Percentiles rank a stretch among this genome's conserved stretches.
phyloP scores from a whole-genome alignment of 306 rosid genomes.

The Acacia crassicarpa region DNA sequence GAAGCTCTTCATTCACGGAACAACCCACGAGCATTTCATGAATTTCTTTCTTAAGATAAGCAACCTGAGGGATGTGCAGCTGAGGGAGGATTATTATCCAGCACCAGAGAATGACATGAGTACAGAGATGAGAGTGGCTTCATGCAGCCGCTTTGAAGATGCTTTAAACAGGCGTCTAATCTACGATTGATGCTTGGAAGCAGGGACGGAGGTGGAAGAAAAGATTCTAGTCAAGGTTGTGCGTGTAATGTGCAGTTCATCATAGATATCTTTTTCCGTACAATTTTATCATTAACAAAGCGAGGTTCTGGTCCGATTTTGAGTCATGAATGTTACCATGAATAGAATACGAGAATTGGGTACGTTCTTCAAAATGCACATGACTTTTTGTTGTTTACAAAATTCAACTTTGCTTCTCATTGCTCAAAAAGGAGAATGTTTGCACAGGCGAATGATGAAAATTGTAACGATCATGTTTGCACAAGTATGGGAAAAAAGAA shows the following conservation, averaged over 20 bases:
- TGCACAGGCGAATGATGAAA: neutral
- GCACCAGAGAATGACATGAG: conserved; percentile 92
- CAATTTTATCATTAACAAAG: conserved; percentile 8
- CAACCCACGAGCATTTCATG: conserved; percentile 84
- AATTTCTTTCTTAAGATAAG: conserved; percentile 58
- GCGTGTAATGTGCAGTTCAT: conserved; percentile 5
- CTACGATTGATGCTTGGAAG: conserved; percentile 44
- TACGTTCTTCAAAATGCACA: neutral
- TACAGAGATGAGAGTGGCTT: conserved; percentile 86
- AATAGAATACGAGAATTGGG: neutral
- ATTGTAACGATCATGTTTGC: conserved; percentile 24
- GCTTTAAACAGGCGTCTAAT: conserved; percentile 67
- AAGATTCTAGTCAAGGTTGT: neutral
- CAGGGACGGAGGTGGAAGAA: neutral
- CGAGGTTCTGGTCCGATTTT: neutral
- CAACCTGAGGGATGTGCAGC: conserved; percentile 73
- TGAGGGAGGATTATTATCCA: conserved; percentile 80
- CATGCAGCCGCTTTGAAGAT: conserved; percentile 90
- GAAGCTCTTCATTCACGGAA: conserved; percentile 89
- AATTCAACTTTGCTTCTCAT: conserved; percentile 24
- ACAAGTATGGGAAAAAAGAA: conserved; percentile 32
- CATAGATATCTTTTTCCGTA: neutral
- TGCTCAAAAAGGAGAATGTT: conserved; percentile 31
- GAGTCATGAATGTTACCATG: neutral
- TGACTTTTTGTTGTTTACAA: neutral